Percentiles rank a stretch among this genome's conserved stretches.
Conservation (phyloP, 345 rosid species). For the Lepidium sativum region DNA sequence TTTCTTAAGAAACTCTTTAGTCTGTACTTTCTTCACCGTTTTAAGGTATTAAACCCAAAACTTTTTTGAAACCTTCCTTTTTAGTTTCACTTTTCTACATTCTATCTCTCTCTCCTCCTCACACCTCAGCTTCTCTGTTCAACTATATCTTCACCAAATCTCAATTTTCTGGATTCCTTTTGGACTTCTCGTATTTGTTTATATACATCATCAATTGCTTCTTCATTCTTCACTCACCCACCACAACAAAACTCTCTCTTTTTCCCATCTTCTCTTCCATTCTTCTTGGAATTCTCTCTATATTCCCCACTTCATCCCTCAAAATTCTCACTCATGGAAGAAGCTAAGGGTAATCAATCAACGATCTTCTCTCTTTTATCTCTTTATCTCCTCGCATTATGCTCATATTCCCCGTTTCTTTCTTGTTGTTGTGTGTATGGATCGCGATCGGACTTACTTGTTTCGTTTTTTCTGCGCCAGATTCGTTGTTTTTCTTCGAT, state of each 20-base stretch:
- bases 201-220: neutral
- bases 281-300: neutral
- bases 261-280: neutral
- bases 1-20: too few species aligned
- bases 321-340: slow-evolving; percentile 16
- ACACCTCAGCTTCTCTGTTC: slow-evolving; percentile 1
- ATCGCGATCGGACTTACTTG: neutral
- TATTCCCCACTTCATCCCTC: neutral
- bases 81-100: neutral
- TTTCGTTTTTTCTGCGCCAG: neutral
- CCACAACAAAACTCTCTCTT: too few species aligned
- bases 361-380: slow-evolving; percentile 1
- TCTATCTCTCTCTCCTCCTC: neutral
- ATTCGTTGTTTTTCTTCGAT: neutral
- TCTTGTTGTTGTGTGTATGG: neutral
- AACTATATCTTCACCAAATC: slow-evolving; percentile 5
- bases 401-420: neutral
- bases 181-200: neutral
- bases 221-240: too few species aligned
- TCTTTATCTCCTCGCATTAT: neutral
- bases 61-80: neutral
- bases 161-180: neutral
- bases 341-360: slow-evolving; percentile 3
- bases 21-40: neutral
- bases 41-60: neutral